A percentile compares a stretch with the other conserved stretches of the same genome.
phyloP scores from a whole-genome alignment of 2,329 filamentous ascomycete genomes.

The Claviceps sp. region DNA sequence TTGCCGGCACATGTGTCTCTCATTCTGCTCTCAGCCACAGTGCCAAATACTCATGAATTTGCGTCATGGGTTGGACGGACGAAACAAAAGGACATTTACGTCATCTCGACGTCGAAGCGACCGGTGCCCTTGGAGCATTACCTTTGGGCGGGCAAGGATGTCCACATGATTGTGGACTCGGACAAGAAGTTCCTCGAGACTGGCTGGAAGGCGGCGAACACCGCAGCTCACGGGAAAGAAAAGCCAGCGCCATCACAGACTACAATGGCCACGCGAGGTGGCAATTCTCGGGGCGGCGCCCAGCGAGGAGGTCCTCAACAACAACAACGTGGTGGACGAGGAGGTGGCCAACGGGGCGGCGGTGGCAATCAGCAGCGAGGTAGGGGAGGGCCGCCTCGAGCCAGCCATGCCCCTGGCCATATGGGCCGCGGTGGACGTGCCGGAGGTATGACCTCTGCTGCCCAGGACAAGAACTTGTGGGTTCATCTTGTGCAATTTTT shows the following conservation, averaged over 20 bases:
- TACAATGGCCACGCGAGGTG: slow-evolving; percentile 23
- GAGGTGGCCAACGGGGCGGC: slow-evolving; percentile 27
- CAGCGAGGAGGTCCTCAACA: slow-evolving; percentile 25
- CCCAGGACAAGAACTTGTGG: slow-evolving; percentile 94
- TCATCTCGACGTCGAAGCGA: slow-evolving; percentile 92
- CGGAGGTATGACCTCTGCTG: slow-evolving; percentile 75
- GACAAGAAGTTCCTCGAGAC: slow-evolving; percentile 85
- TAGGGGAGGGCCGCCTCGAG: slow-evolving; percentile 38
- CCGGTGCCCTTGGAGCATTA: slow-evolving; percentile 94
- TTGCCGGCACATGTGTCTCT: slow-evolving; percentile 92
- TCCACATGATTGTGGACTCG: slow-evolving; percentile 86
- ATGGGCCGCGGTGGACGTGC: slow-evolving; percentile 80
- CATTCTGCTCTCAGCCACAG: slow-evolving; percentile 88
- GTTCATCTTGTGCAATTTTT: slow-evolving; percentile 89
- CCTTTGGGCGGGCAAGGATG: slow-evolving; percentile 84
- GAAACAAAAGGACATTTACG: slow-evolving; percentile 97
- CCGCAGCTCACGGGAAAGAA: slow-evolving; percentile 67
- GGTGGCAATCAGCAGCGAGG: slow-evolving; percentile 41
- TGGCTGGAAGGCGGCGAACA: slow-evolving; percentile 90
- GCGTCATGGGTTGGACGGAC: slow-evolving; percentile 96
- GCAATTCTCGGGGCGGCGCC: slow-evolving; percentile 22
- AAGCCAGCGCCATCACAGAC: slow-evolving; percentile 43
- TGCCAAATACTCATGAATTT: slow-evolving; percentile 95
- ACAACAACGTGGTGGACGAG: slow-evolving; percentile 26
- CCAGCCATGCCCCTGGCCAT: slow-evolving; percentile 58